Evolutionary conservation across 2,329 filamentous ascomycete species (phyloP).

Genomic region (Cladosporium sp.): DNA sequence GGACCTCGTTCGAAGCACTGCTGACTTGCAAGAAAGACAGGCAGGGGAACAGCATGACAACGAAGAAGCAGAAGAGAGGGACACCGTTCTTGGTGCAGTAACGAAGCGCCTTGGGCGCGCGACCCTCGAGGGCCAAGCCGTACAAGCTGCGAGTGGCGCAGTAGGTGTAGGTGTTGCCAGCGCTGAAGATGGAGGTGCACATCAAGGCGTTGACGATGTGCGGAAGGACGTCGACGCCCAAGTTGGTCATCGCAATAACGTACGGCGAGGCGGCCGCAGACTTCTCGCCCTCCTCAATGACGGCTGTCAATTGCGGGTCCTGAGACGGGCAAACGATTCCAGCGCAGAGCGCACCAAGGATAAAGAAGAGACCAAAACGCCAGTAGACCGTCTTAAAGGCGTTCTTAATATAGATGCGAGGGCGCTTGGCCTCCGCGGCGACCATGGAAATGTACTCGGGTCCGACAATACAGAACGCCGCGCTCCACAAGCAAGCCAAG

Average conservation of each 20-base stretch:
- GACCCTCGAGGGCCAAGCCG: conserved; percentile 47
- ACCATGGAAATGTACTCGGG: conserved; percentile 46
- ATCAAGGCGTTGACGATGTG: conserved; percentile 33
- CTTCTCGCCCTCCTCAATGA: conserved; percentile 22
- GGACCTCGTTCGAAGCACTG: conserved; percentile 24
- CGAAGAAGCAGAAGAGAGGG: conserved; percentile 51
- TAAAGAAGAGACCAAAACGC: conserved; percentile 43
- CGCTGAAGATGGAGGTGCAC: conserved; percentile 51
- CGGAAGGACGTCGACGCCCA: conserved; percentile 39
- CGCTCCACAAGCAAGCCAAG: conserved; percentile 30
- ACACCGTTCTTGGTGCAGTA: conserved; percentile 57
- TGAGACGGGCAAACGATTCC: conserved; percentile 35
- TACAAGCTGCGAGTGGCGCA: conserved; percentile 49
- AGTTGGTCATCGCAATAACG: conserved; percentile 34
- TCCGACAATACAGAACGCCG: conserved; percentile 27
- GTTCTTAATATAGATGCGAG: conserved; percentile 40
- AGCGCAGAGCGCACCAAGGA: conserved; percentile 39
- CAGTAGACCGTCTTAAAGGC: conserved; percentile 45
- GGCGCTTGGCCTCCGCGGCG: conserved; percentile 41
- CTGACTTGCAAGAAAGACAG: conserved; percentile 31
- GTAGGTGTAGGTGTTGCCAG: conserved; percentile 52
- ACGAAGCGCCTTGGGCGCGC: conserved; percentile 49
- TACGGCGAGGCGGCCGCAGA: conserved; percentile 31
- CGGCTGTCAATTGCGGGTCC: conserved; percentile 22
- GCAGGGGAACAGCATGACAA: conserved; percentile 39